Conservation (phyloP, 192 early-diverging fungal species). For the Ambispora gerdemannii region DNA sequence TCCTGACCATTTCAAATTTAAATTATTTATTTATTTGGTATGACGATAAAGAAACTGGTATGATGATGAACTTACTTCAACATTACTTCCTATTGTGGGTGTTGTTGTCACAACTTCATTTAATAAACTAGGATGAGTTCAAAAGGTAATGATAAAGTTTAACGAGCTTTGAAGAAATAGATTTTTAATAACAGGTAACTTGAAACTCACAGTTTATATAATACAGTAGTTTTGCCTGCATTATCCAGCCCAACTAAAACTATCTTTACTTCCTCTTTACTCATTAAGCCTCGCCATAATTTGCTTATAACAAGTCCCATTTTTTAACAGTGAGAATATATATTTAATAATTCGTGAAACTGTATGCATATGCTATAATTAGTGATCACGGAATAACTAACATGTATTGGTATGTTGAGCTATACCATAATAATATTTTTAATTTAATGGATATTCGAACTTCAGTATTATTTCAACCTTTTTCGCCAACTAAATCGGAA, state of each 20-base stretch:
- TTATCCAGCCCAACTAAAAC: constrained; percentile 71
- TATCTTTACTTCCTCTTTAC: constrained; percentile 64
- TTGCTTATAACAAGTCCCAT: constrained; percentile 61
- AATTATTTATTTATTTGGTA: no score
- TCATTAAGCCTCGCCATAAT: constrained; percentile 58
- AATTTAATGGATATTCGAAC: no score
- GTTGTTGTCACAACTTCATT: constrained; percentile 63
- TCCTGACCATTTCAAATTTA: no score
- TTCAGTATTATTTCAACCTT: no score
- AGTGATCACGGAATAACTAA: no score
- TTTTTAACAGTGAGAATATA: no score
- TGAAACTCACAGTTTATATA: constrained; percentile 54
- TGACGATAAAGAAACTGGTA: no score
- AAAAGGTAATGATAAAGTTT: neutral
- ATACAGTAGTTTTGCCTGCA: constrained; percentile 67
- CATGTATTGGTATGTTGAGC: no score
- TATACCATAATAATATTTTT: no score
- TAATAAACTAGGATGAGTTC: constrained; percentile 50
- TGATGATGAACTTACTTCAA: constrained; percentile 40
- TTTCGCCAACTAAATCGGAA: no score
- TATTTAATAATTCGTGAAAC: no score
- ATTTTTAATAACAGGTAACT: neutral
- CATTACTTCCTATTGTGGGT: constrained; percentile 70
- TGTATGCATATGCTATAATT: no score
- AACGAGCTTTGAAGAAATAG: neutral